Evolutionary conservation across 352 stramenopile genomes (phyloP).

Genomic region (Globisporangium heterothallicum): DNA sequence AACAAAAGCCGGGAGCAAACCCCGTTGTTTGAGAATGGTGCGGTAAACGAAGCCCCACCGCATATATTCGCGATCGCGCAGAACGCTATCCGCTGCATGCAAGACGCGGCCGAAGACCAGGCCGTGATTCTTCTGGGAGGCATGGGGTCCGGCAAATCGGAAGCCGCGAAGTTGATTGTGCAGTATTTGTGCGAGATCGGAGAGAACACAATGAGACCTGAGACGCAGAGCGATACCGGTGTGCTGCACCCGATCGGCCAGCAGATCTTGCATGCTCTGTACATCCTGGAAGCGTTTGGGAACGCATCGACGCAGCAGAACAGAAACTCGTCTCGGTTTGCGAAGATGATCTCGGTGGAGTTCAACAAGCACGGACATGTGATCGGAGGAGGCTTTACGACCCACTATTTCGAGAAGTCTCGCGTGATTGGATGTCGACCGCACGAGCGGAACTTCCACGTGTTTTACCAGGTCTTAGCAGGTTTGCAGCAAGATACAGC

Average conservation of each 20-base stretch:
- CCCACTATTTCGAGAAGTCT: slow-evolving; percentile 77
- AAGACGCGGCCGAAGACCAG: slow-evolving; percentile 74
- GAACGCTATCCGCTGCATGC: slow-evolving; percentile 72
- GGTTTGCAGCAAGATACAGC: slow-evolving; percentile 67
- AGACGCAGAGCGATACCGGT: slow-evolving; percentile 34
- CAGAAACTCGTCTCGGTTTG: slow-evolving; percentile 69
- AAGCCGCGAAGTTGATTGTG: slow-evolving; percentile 76
- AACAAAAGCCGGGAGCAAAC: slow-evolving; percentile 59
- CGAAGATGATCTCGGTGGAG: slow-evolving; percentile 82
- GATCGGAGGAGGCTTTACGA: slow-evolving; percentile 77
- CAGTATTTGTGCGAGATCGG: slow-evolving; percentile 81
- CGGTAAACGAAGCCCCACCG: slow-evolving; percentile 54
- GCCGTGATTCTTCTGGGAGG: slow-evolving; percentile 67
- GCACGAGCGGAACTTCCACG: slow-evolving; percentile 90
- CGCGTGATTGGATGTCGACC: slow-evolving; percentile 72
- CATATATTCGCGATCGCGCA: slow-evolving; percentile 78
- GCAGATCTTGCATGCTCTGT: slow-evolving; percentile 77
- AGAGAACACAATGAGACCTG: slow-evolving; percentile 36
- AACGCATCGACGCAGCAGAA: slow-evolving; percentile 60
- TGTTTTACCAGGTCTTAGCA: slow-evolving; percentile 90
- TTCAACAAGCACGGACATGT: slow-evolving; percentile 74
- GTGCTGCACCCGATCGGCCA: slow-evolving; percentile 72
- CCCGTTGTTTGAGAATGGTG: slow-evolving; percentile 45
- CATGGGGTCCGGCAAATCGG: slow-evolving; percentile 74
- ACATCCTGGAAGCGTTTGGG: slow-evolving; percentile 75